A percentile compares a stretch with the other conserved stretches of the same genome.
Evolutionary conservation across 1,139 yeast genomes (phyloP).

Genomic region (Kurtzmaniella quercitrusa): DNA sequence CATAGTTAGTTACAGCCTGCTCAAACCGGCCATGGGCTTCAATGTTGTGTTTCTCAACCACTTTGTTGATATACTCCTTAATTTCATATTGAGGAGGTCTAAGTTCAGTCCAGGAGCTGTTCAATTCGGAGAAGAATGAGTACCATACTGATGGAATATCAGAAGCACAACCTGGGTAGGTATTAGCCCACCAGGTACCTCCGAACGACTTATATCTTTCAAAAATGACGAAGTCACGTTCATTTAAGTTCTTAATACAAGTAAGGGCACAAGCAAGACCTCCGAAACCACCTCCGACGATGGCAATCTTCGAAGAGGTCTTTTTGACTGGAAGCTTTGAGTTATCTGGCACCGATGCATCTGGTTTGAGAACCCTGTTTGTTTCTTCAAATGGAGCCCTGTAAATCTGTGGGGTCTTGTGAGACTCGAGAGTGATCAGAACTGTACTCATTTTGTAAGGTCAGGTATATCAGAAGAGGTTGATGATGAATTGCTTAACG

Average conservation of each 20-base stretch:
- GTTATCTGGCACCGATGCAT: constrained; percentile 13
- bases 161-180: constrained; percentile 53
- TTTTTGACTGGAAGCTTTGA: constrained; percentile 17
- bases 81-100: constrained; percentile 49
- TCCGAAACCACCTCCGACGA: constrained; percentile 48
- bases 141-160: constrained; percentile 51
- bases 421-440: constrained; percentile 27
- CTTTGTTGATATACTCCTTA: constrained; percentile 39
- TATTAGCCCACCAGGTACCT: constrained; percentile 55
- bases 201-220: constrained; percentile 46
- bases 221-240: constrained; percentile 33
- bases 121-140: constrained; percentile 37
- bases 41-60: constrained; percentile 34
- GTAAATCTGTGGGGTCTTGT: constrained; percentile 27
- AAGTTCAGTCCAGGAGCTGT: constrained; percentile 39
- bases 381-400: constrained; percentile 29
- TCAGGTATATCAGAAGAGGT: background rate
- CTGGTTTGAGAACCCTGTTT: constrained; percentile 20
- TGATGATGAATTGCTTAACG: background rate
- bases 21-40: constrained; percentile 25
- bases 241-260: constrained; percentile 26
- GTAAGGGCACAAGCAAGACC: constrained; percentile 37
- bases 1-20: constrained; percentile 24
- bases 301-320: constrained; percentile 27
- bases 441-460: constrained; percentile 20